Conservation (phyloP, 2,329 filamentous ascomycete species). For the Penicillium sp. region DNA sequence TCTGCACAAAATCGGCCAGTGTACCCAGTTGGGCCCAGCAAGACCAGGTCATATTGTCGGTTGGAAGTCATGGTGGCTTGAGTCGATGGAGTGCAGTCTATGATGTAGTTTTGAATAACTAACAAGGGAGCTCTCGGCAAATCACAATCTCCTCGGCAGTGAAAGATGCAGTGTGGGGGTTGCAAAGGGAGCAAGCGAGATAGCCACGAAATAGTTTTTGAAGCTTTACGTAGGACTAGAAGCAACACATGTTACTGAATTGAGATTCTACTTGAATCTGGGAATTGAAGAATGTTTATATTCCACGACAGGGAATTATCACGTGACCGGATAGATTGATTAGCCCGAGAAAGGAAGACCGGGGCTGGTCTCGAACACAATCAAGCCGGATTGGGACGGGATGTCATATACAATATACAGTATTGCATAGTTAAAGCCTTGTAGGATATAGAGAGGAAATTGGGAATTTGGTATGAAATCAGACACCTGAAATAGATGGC, state of each 20-base stretch:
- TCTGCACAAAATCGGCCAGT: slow-evolving; percentile 76
- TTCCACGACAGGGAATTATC: neutral
- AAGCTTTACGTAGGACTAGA: neutral
- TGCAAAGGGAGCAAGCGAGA: neutral
- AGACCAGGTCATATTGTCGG: slow-evolving; percentile 61
- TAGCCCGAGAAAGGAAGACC: neutral
- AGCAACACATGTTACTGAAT: neutral
- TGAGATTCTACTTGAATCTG: neutral
- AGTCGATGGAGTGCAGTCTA: neutral
- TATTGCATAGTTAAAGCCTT: neutral
- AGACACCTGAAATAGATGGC: neutral
- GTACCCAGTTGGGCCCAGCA: slow-evolving; percentile 73
- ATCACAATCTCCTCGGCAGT: slow-evolving; percentile 6
- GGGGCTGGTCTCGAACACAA: neutral
- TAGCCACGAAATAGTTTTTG: neutral
- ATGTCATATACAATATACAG: neutral
- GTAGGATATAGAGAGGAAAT: neutral
- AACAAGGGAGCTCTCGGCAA: slow-evolving; percentile 5
- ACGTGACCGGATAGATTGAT: slow-evolving; percentile 8
- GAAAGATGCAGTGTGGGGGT: neutral
- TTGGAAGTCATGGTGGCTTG: slow-evolving; percentile 36
- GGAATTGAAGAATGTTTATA: neutral
- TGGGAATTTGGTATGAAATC: too few species aligned
- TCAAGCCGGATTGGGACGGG: neutral
- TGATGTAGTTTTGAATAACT: slow-evolving; percentile 1